Percentiles rank a stretch among this genome's conserved stretches.
phyloP scores from a whole-genome alignment of 305 asterid genomes.

The Fraxinus xanthoxyloides region DNA sequence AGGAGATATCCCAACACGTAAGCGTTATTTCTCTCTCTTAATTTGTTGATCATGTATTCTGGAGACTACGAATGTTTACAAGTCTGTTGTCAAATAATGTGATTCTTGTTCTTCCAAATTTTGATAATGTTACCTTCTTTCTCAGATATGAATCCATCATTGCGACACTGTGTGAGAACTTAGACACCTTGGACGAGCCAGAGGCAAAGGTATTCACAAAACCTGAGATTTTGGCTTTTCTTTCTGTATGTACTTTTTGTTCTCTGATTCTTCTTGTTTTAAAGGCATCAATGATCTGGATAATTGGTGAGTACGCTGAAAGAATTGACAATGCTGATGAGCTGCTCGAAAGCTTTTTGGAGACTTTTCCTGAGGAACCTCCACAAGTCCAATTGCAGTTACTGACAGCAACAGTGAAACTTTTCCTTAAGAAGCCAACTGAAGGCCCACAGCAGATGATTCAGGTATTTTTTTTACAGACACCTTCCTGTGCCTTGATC shows the following conservation, averaged over 20 bases:
- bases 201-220: conserved; percentile 87
- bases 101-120: conserved; percentile 15
- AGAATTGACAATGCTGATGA: conserved; percentile 99
- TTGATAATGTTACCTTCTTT: conserved; percentile 8
- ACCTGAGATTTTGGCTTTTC: conserved; percentile 15
- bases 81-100: conserved; percentile 3
- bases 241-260: conserved; percentile 16
- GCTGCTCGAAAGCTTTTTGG: conserved; percentile 97
- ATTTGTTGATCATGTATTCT: neutral
- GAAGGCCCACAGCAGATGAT: conserved; percentile 99
- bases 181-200: conserved; percentile 98
- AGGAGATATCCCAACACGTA: conserved; percentile 99
- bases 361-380: conserved; percentile 98
- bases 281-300: conserved; percentile 99
- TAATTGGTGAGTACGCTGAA: conserved; percentile 99
- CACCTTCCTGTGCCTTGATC: conserved; percentile 13
- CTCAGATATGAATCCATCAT: conserved; percentile 94
- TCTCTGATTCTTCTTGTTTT: conserved; percentile 22
- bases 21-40: conserved; percentile 17
- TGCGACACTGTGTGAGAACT: conserved; percentile 98
- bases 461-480: conserved; percentile 54
- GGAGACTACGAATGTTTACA: neutral
- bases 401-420: conserved; percentile 96
- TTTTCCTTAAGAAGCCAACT: conserved; percentile 97
- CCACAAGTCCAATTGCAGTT: conserved; percentile 97